phyloP scores from a whole-genome alignment of 805 yeast genomes.

The Starmerella floricola region DNA sequence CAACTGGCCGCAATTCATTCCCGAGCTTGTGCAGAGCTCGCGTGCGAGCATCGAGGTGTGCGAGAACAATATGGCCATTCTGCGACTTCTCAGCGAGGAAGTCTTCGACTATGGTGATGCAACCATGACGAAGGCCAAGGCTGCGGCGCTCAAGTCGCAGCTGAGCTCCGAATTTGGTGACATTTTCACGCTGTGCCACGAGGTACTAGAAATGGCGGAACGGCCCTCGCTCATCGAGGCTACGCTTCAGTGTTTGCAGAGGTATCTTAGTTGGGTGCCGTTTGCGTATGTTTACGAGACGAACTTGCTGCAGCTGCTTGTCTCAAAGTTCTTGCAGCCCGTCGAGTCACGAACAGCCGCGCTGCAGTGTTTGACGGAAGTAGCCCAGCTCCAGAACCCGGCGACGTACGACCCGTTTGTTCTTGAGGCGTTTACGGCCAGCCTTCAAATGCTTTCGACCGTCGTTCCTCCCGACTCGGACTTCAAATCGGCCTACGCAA shows the following conservation, averaged over 20 bases:
- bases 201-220: slow-evolving; percentile 80
- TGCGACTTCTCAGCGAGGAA: slow-evolving; percentile 83
- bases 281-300: slow-evolving; percentile 82
- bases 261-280: slow-evolving; percentile 93
- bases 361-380: slow-evolving; percentile 87
- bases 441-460: slow-evolving; percentile 55
- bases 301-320: slow-evolving; percentile 55
- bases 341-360: slow-evolving; percentile 72
- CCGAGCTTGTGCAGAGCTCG: slow-evolving; percentile 78
- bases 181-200: slow-evolving; percentile 84
- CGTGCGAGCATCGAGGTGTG: slow-evolving; percentile 83
- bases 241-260: slow-evolving; percentile 67
- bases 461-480: slow-evolving; percentile 67
- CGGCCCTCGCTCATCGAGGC: slow-evolving; percentile 73
- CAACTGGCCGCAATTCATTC: slow-evolving; percentile 94
- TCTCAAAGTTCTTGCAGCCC: slow-evolving; percentile 65
- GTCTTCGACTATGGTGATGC: slow-evolving; percentile 93
- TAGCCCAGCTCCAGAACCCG: slow-evolving; percentile 54
- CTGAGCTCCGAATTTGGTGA: slow-evolving; percentile 86
- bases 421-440: slow-evolving; percentile 52
- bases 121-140: slow-evolving; percentile 93
- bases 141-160: slow-evolving; percentile 64
- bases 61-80: slow-evolving; percentile 91
- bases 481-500: slow-evolving; percentile 55
- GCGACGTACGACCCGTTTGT: slow-evolving; percentile 42